A percentile compares a stretch with the other conserved stretches of the same genome.
These are phyloP conservation scores for Penicillium sp. DNA, from an alignment of 2,329 filamentous ascomycete genomes.

Conservation along the genomic window DNA sequence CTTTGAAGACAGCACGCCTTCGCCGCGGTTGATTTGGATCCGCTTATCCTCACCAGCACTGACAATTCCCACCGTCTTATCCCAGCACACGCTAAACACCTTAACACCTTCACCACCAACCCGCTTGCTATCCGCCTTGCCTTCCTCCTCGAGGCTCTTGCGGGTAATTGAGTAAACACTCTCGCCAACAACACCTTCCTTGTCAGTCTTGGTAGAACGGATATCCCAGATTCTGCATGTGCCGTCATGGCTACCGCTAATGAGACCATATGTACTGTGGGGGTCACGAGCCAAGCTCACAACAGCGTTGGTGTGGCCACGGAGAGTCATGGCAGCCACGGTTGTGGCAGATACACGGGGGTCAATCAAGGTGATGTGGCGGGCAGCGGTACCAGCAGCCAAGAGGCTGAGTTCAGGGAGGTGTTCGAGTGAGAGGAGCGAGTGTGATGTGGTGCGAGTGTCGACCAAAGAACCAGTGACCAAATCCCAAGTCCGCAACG, in stretches of 20 bases:
- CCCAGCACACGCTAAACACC: slow-evolving; percentile 87
- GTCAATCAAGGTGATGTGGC: slow-evolving; percentile 91
- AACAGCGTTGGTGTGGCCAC: slow-evolving; percentile 78
- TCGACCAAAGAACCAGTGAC: slow-evolving; percentile 76
- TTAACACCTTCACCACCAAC: slow-evolving; percentile 80
- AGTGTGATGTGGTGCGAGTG: slow-evolving; percentile 78
- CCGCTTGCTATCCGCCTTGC: slow-evolving; percentile 57
- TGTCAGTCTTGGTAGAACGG: slow-evolving; percentile 62
- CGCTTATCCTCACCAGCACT: slow-evolving; percentile 90
- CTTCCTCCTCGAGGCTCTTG: slow-evolving; percentile 66
- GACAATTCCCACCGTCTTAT: slow-evolving; percentile 80
- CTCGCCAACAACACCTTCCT: slow-evolving; percentile 61
- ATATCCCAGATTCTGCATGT: slow-evolving; percentile 95
- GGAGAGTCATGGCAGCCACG: slow-evolving; percentile 83
- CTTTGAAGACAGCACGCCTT: slow-evolving; percentile 45
- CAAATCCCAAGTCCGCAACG: slow-evolving; percentile 85
- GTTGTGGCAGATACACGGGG: slow-evolving; percentile 74
- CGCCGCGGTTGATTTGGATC: slow-evolving; percentile 82
- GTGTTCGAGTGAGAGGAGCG: slow-evolving; percentile 75
- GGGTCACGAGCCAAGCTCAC: slow-evolving; percentile 60
- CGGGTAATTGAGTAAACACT: slow-evolving; percentile 75
- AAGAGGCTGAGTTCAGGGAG: slow-evolving; percentile 65
- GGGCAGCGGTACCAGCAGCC: slow-evolving; percentile 75
- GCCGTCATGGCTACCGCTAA: slow-evolving; percentile 87
- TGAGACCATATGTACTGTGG: slow-evolving; percentile 75